Conservation (phyloP, 352 stramenopile species). For the Pythium aphanidermatum region DNA sequence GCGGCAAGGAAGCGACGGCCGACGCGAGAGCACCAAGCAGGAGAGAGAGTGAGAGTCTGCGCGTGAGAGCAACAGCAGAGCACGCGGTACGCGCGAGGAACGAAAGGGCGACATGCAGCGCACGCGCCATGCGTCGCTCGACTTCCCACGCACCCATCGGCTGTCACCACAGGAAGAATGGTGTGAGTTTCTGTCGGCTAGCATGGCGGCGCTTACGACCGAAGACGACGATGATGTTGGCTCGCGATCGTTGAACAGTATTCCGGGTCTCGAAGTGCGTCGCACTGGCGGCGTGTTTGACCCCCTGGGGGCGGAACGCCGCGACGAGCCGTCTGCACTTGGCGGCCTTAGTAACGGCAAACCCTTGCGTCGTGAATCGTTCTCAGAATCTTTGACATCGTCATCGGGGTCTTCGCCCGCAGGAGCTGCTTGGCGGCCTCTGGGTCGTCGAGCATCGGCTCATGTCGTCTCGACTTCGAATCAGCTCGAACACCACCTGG, state of each 20-base stretch:
- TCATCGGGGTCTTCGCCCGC: slow-evolving; percentile 23
- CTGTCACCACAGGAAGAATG: slow-evolving; percentile 26
- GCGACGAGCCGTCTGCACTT: slow-evolving; percentile 8
- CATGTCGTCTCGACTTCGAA: slow-evolving; percentile 21
- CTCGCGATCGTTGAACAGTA: slow-evolving; percentile 21
- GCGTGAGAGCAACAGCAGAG: background rate
- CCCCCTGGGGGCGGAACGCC: background rate
- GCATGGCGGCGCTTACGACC: slow-evolving; percentile 26
- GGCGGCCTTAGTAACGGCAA: slow-evolving; percentile 3
- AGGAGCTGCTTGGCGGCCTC: slow-evolving; percentile 19
- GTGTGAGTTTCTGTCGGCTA: slow-evolving; percentile 28
- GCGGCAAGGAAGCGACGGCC: background rate
- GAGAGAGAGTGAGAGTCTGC: background rate
- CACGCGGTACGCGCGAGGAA: too few species aligned
- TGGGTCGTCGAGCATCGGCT: slow-evolving; percentile 21
- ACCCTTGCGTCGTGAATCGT: slow-evolving; percentile 20
- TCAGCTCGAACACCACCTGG: slow-evolving; percentile 22
- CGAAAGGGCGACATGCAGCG: too few species aligned
- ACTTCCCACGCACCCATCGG: slow-evolving; percentile 22
- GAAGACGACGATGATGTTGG: slow-evolving; percentile 25
- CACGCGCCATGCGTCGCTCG: slow-evolving; percentile 29
- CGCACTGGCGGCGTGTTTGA: slow-evolving; percentile 10
- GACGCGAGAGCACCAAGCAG: background rate
- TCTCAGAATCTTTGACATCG: slow-evolving; percentile 26
- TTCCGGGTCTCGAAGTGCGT: slow-evolving; percentile 17